These are phyloP conservation scores for Triangularia verruculosa DNA, from an alignment of 2,329 filamentous ascomycete species.

Conservation along the genomic window DNA sequence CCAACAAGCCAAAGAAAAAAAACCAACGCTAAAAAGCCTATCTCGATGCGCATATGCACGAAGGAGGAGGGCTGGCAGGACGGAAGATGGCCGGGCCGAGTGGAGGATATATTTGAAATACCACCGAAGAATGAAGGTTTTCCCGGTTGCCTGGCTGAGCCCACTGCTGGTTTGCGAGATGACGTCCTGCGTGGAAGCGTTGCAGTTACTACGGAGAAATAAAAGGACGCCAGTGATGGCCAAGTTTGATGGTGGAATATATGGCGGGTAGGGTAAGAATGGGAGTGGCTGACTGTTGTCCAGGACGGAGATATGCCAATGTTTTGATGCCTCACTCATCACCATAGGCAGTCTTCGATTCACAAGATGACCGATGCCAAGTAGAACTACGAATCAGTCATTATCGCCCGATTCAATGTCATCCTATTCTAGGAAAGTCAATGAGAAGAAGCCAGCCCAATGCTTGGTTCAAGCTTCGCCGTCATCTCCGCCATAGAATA, in stretches of 20 bases:
- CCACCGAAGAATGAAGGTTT: neutral
- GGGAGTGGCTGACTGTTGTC: neutral
- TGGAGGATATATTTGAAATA: slow-evolving; percentile 1
- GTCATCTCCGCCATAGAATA: neutral
- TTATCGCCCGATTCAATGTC: neutral
- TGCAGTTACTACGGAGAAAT: neutral
- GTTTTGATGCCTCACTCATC: neutral
- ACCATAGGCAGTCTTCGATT: neutral
- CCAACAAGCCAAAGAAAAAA: neutral
- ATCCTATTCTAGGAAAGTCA: neutral
- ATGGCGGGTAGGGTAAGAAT: neutral
- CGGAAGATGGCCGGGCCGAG: slow-evolving; percentile 14
- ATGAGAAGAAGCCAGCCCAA: neutral
- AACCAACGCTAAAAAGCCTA: neutral
- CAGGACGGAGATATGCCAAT: neutral
- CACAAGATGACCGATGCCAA: neutral
- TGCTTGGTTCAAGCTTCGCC: neutral
- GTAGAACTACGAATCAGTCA: neutral
- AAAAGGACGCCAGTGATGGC: neutral
- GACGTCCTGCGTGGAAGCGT: neutral
- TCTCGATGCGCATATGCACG: slow-evolving; percentile 24
- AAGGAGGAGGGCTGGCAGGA: too few relatives aligned
- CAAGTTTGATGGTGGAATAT: neutral
- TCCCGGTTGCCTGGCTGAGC: neutral
- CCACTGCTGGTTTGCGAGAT: neutral